A percentile compares a stretch with the other conserved stretches of the same genome.
Conservation (phyloP, 2,329 filamentous ascomycete species). For the Tolypocladium nubicola region DNA sequence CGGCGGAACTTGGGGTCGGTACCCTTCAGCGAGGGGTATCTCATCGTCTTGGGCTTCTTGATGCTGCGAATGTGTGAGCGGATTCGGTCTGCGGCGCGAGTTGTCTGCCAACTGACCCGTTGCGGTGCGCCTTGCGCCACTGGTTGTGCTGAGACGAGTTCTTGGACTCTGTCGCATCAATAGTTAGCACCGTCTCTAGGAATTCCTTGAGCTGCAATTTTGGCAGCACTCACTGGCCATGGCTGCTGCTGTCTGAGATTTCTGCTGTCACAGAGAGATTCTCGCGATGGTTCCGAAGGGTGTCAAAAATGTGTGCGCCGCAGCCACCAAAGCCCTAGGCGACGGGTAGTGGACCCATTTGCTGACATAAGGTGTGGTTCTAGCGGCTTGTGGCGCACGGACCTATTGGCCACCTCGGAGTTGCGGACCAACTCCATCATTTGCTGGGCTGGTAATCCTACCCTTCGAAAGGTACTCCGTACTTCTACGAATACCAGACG, state of each 20-base stretch:
- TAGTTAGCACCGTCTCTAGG: not conserved
- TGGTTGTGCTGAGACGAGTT: slow-evolving; percentile 99
- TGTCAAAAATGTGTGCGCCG: slow-evolving; percentile 19
- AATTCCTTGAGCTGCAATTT: not conserved
- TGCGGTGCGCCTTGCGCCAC: slow-evolving; percentile 96
- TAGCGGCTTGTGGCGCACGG: too few species aligned
- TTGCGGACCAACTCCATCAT: too few species aligned
- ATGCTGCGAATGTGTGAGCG: slow-evolving; percentile 53
- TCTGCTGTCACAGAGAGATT: slow-evolving; percentile 14
- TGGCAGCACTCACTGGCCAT: slow-evolving; percentile 28
- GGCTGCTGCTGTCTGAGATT: slow-evolving; percentile 21
- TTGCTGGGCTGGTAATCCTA: too few species aligned
- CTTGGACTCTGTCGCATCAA: slow-evolving; percentile 71
- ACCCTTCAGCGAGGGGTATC: slow-evolving; percentile 97
- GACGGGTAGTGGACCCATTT: not conserved
- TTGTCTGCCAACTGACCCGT: slow-evolving; percentile 61
- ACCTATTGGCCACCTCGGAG: too few species aligned
- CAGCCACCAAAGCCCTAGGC: slow-evolving; percentile 13
- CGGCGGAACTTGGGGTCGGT: slow-evolving; percentile 99
- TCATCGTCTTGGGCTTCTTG: slow-evolving; percentile 99
- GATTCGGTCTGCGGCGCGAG: not conserved
- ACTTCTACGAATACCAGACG: too few species aligned
- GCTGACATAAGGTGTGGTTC: not conserved
- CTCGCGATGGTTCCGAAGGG: slow-evolving; percentile 13
- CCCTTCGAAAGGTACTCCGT: too few species aligned